Base-by-base conservation (phyloP, 2,329 filamentous ascomycete genomes). In the Trichoderma aggressivum region DNA sequence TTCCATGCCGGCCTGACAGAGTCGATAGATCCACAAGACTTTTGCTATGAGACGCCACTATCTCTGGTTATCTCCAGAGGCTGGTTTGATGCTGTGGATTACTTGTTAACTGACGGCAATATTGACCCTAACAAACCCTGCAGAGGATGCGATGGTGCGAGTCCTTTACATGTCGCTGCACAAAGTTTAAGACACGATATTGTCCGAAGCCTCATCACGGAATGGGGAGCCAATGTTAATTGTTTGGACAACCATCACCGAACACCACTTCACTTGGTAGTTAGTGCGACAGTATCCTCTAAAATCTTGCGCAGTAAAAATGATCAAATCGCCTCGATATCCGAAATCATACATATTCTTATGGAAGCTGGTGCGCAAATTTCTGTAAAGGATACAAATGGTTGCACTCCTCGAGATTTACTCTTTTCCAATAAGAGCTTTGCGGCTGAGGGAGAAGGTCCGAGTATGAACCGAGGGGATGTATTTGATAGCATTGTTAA, bases 131-230 rank as follows among this genome's bases (percentile, higher is more conserved):
- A 56, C 5, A 32, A 4, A 2, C 16, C 67, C 4, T 70, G 59
- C 16, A 50, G 67, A 47, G 59, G 67, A 0, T 43, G 39, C 6
- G 67, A 70, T 7, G 59, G 47, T 1, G 67, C 67, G 2, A 58
- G 2, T 5, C 47, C 67, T 30, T 39, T 70, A 4, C 67, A 70
- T 63, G 24, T 63, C 47, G 67, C 67, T 47, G 59, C 67, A 8
- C 30, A 70, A 47, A 58, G n/a, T 10, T n/a, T 70, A 16, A 16
- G 7, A 10, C 0, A 7, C 7, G 7, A 26, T 0, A 7, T 43
- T 24, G 59, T 63, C 7, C 14, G 3, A 2, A 6, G 2, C 24
- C 2, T n/a, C 53, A 18, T 47, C 6, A 14, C 21, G 1, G 14
- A 11, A 18, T 47, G 32, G 43, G 18, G 34, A 3, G 43, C 26